Evolutionary conservation across 1,139 yeast genomes (phyloP), one percentile per base, ranked within the genome.

Genomic region (Scheffersomyces titani): DNA sequence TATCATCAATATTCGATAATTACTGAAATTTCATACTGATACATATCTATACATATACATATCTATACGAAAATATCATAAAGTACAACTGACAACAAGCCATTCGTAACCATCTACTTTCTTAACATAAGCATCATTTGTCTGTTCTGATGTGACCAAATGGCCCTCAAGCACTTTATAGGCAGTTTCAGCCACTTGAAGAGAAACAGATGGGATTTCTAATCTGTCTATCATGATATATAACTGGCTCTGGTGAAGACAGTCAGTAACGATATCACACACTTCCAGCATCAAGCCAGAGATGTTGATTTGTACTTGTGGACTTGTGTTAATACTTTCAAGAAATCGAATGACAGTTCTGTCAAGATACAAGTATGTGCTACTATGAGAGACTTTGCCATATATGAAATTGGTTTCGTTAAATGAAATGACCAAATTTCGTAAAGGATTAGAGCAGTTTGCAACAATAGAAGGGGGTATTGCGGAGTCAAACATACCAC

Each of bases 401-500:
- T 19, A 46, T 20, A 46, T 46, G n/a, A 19, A 22, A 19, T 22
- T 19, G 6, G 49, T n/a, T 11, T 46, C 49, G 24, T 46, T 46
- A 7, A 46, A 6, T 7, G 49, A 46, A 46, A 46, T 20, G 2
- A 20, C 49, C 24, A 46, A 19, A 22, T 46, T 2, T 20, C 7
- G 49, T 20, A 6, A 67, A 65, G 71, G 69, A 65, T 24, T 66
- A 63, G 59, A 68, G 68, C 59, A 52, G 72, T 68, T 65, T 48
- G 72, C 63, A 47, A 11, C 22, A 44, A 11, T 13, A 47, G 51
- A 47, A 11, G 11, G 51, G 21, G 44, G 54, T 52, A 57, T 57
- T 59, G 64, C 68, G 66, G 57, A 62, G 69, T 66, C 69, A 66
- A 65, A 66, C 63, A 62, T 61, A 64, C 66, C 66, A 65, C 66